A percentile compares a stretch with the other conserved stretches of the same genome.
Conservation (phyloP, 1,284 basidiomycete species). For the Cryptococcus sp. region DNA sequence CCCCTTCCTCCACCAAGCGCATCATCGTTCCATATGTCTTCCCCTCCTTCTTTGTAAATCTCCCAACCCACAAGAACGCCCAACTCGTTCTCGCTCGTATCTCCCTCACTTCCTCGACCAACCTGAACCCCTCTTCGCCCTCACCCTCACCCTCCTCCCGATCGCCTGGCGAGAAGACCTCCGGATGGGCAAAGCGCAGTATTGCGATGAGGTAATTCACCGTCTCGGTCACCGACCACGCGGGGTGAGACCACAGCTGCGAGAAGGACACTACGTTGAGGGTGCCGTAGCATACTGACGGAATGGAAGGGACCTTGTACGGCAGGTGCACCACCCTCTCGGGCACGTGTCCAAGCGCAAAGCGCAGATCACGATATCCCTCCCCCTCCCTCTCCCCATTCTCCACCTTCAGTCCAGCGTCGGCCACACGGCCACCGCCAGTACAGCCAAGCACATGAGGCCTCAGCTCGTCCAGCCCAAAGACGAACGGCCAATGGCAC, state of each 20-base stretch:
- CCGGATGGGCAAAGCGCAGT: background rate
- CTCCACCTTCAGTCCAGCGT: no score
- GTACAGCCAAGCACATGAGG: background rate
- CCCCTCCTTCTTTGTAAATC: background rate
- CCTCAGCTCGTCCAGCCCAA: background rate
- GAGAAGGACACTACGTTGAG: background rate
- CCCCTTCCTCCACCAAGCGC: background rate
- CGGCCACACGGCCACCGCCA: background rate
- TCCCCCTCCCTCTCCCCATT: background rate
- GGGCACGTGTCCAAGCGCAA: background rate
- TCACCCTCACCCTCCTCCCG: background rate
- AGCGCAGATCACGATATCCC: background rate
- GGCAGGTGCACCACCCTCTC: background rate
- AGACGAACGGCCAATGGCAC: background rate
- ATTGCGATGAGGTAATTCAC: background rate
- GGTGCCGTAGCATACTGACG: background rate
- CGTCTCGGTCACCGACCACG: background rate
- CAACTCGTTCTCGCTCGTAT: background rate
- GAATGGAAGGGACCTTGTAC: background rate
- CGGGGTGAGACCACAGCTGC: background rate
- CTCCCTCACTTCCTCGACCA: background rate
- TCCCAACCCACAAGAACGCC: background rate
- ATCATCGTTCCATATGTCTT: constrained; percentile 1
- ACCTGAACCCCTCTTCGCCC: background rate
- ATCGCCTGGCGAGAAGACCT: background rate